Evolutionary conservation across 441 rosid species (phyloP).

Genomic region (Mallotus japonicus): DNA sequence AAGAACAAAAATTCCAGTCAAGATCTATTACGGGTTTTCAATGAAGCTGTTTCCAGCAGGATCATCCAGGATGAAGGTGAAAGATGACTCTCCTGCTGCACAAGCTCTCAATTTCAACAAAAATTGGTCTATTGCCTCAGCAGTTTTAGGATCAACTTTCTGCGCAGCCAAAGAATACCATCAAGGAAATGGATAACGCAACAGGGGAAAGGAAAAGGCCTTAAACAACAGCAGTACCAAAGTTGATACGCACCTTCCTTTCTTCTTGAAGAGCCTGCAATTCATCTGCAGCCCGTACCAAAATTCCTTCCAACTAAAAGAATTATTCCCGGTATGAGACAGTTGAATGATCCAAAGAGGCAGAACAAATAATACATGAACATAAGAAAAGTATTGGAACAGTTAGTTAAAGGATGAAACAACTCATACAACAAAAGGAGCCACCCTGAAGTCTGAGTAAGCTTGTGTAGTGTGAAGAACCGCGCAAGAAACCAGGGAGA

Average conservation of each 20-base stretch:
- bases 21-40: slow-evolving; percentile 80
- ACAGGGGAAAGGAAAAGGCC: not conserved
- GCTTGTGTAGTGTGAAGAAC: not conserved
- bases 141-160: slow-evolving; percentile 88
- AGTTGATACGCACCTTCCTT: slow-evolving; percentile 54
- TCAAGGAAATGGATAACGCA: not conserved
- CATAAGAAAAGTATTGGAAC: not conserved
- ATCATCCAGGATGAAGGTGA: slow-evolving; percentile 84
- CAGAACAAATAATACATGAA: not conserved
- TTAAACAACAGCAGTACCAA: slow-evolving; percentile 15
- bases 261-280: slow-evolving; percentile 88
- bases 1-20: not conserved
- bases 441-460: not conserved
- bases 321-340: slow-evolving; percentile 12
- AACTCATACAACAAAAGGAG: not conserved
- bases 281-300: slow-evolving; percentile 79
- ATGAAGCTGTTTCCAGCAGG: slow-evolving; percentile 97
- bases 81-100: slow-evolving; percentile 60
- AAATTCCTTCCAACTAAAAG: slow-evolving; percentile 77
- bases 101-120: slow-evolving; percentile 75
- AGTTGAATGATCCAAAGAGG: not conserved
- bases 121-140: slow-evolving; percentile 87
- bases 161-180: slow-evolving; percentile 28
- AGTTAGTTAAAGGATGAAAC: not conserved
- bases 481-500: not conserved